These are phyloP conservation scores for Pterulicium gracile DNA, from an alignment of 1,284 basidiomycete species.

Conservation along the genomic window DNA sequence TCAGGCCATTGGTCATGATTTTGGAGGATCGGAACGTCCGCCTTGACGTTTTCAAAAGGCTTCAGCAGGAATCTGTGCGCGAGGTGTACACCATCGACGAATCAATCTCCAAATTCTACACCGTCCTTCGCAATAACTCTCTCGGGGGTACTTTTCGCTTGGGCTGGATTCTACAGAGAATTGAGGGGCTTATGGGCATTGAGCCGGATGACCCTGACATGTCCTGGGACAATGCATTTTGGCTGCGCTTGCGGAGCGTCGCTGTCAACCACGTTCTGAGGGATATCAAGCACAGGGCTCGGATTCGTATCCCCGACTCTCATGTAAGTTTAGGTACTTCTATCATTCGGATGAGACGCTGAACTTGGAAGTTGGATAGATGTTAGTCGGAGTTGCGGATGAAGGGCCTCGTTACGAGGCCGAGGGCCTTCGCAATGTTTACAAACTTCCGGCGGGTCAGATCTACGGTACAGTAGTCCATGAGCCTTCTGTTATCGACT, in stretches of 20 bases:
- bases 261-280: constrained; percentile 52
- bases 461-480: constrained; percentile 53
- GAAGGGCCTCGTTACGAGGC: constrained; percentile 53
- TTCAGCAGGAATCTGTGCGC: constrained; percentile 45
- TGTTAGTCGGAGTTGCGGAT: constrained; percentile 60
- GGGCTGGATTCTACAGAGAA: constrained; percentile 33
- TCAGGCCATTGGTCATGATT: constrained; percentile 57
- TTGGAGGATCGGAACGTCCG: constrained; percentile 55
- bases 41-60: constrained; percentile 37
- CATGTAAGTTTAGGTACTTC: constrained; percentile 18
- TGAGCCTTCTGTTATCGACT: no score
- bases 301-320: constrained; percentile 58
- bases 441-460: constrained; percentile 35
- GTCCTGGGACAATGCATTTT: constrained; percentile 42
- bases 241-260: constrained; percentile 42
- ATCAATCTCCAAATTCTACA: constrained; percentile 33
- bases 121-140: constrained; percentile 34
- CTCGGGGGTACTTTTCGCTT: constrained; percentile 45
- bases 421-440: constrained; percentile 40
- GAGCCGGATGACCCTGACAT: constrained; percentile 17
- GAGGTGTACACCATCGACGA: constrained; percentile 45
- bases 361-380: not conserved
- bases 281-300: constrained; percentile 61
- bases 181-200: constrained; percentile 30
- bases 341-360: not conserved